Evolutionary conservation across 2,329 filamentous ascomycete genomes (phyloP), one percentile per base, ranked within the genome.

Genomic region (Fusarium gaditjirri): DNA sequence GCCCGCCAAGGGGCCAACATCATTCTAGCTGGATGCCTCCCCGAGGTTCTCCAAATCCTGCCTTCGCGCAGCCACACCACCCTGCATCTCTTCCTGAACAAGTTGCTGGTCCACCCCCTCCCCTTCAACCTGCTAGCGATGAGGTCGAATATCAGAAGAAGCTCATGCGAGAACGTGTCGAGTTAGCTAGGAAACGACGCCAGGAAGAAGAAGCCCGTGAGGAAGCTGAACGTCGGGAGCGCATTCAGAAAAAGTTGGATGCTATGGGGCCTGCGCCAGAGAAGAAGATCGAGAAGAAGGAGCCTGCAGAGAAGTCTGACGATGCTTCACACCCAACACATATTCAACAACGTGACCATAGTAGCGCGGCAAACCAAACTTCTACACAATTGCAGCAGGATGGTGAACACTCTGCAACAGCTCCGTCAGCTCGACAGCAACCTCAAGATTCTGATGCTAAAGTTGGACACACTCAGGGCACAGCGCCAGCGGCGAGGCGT

Each of bases 171-270:
- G 90, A 93, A 75, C 89, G 89, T 42, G 86, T 90, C 11, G 92
- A 94, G 75, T 83, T 90, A 57, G 92, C 92, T 25, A 90, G 91
- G 76, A 91, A 92, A 77, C 87, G 91, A 63, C 86, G 89, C 52
- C 83, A 89, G 66, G 91, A 93, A 64, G 88, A 94, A 79, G 91
- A 92, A 75, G 90, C 88, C 25, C 87, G 86, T n/a, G 91, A 93
- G 76, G 92, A 94, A 77, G 91, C 90, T n/a, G 93, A 89, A 23
- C 88, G 86, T 65, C 87, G 89, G 75, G 92, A 93, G 77, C 88
- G 93, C 29, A 90, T 95, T 68, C 88, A 90, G 52, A 87, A 91
- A 78, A 94, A 93, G 80, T 82, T 95, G 50, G 92, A 92, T 74
- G 89, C 90, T 13, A 83, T 95, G 78, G 92, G 91, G 0, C 89